Conservation (phyloP, 2,329 filamentous ascomycete species). For the Leptographium galeiforme region DNA sequence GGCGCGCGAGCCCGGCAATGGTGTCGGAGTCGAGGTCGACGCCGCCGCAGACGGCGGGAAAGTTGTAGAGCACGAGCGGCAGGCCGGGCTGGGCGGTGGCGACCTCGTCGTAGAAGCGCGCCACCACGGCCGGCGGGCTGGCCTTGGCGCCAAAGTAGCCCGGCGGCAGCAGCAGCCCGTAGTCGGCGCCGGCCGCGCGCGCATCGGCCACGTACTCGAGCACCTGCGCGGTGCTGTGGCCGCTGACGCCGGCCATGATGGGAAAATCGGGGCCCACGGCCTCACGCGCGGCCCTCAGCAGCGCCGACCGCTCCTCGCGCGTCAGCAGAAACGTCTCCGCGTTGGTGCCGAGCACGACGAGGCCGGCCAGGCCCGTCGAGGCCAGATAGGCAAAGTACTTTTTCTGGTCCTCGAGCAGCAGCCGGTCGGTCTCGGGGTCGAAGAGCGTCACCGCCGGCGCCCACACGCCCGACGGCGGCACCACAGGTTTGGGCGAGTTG, state of each 20-base stretch:
- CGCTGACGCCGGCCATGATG: constrained; percentile 50
- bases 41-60: constrained; percentile 54
- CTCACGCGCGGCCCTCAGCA: constrained; percentile 41
- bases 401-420: constrained; percentile 17
- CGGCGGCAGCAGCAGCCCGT: constrained; percentile 45
- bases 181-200: constrained; percentile 45
- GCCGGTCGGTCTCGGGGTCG: constrained; percentile 16
- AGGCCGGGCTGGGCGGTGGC: constrained; percentile 34
- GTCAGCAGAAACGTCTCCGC: constrained; percentile 21
- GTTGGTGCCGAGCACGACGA: constrained; percentile 21
- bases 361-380: constrained; percentile 16
- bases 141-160: constrained; percentile 50
- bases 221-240: constrained; percentile 51
- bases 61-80: constrained; percentile 54
- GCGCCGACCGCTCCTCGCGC: constrained; percentile 20
- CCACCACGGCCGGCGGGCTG: constrained; percentile 41
- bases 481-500: not conserved
- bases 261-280: constrained; percentile 40
- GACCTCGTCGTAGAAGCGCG: constrained; percentile 45
- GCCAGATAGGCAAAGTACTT: constrained; percentile 18
- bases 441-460: constrained; percentile 21
- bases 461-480: constrained; percentile 19
- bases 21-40: constrained; percentile 54
- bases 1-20: constrained; percentile 36
- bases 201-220: constrained; percentile 47